Percentiles rank a stretch among this genome's conserved stretches.
These are phyloP conservation scores for Parsonsia alboflavescens DNA, from an alignment of 257 asterid genomes.

Conservation along the genomic window DNA sequence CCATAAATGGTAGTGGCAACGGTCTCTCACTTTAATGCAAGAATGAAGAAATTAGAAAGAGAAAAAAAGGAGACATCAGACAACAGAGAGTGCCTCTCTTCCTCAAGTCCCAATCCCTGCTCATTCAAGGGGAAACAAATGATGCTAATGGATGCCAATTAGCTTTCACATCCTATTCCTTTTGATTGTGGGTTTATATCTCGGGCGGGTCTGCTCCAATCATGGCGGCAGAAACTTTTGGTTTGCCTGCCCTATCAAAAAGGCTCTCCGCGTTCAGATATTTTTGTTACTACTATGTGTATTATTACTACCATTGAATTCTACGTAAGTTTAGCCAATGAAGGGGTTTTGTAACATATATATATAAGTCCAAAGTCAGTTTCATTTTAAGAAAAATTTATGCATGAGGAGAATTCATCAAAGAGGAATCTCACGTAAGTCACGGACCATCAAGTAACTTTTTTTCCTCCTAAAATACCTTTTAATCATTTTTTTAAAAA, in stretches of 20 bases:
- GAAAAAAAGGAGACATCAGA: too few species aligned
- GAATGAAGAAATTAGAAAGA: too few species aligned
- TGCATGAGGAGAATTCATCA: too few species aligned
- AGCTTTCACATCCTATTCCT: neutral
- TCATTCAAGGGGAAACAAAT: neutral
- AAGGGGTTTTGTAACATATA: neutral
- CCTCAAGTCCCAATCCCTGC: neutral
- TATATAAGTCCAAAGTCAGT: too few species aligned
- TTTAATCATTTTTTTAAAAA: too few species aligned
- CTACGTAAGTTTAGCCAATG: neutral
- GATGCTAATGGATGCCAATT: constrained; percentile 2
- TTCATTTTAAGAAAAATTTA: too few species aligned
- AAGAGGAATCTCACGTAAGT: too few species aligned
- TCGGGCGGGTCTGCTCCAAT: neutral
- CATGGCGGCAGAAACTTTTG: neutral
- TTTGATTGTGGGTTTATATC: neutral
- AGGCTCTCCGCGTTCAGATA: neutral
- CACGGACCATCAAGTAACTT: too few species aligned
- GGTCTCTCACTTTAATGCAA: too few species aligned
- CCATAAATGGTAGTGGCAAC: too few species aligned
- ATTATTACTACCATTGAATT: neutral
- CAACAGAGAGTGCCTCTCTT: too few species aligned
- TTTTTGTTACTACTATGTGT: neutral
- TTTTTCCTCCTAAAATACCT: too few species aligned
- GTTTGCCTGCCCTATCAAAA: neutral